These are phyloP conservation scores for Kwoniella pini DNA, from an alignment of 768 basidiomycete species.

Conservation along the genomic window DNA sequence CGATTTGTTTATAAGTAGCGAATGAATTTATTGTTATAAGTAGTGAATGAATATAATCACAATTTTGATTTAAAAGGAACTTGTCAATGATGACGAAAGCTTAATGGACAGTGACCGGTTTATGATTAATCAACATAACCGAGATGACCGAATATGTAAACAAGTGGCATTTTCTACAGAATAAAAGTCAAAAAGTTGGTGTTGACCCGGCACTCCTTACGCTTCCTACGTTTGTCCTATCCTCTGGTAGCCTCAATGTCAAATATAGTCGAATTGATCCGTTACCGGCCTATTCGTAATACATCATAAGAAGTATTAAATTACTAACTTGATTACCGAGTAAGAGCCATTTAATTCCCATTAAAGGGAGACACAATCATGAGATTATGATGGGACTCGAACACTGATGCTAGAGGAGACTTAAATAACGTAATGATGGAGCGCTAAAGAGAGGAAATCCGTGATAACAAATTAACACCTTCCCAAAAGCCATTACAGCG, in stretches of 20 bases:
- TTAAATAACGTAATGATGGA: constrained; percentile 33
- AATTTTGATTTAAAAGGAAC: neutral
- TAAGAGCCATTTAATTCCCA: constrained; percentile 22
- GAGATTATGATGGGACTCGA: constrained; percentile 48
- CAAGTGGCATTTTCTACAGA: too few relatives aligned
- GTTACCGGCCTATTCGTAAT: constrained; percentile 49
- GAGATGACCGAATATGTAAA: neutral
- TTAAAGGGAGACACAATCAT: constrained; percentile 21
- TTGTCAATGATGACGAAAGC: too few relatives aligned
- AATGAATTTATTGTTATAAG: too few relatives aligned
- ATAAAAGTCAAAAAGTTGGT: constrained; percentile 42
- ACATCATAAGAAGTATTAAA: constrained; percentile 11
- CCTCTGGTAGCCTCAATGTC: constrained; percentile 48
- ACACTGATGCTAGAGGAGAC: constrained; percentile 52
- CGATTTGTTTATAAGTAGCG: too few relatives aligned
- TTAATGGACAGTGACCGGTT: too few relatives aligned
- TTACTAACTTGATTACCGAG: constrained; percentile 49
- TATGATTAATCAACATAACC: neutral
- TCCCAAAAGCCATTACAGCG: constrained; percentile 50
- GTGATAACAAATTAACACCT: constrained; percentile 44
- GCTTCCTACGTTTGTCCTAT: constrained; percentile 47
- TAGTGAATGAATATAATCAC: neutral
- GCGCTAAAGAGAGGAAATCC: constrained; percentile 47
- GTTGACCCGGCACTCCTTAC: constrained; percentile 48
- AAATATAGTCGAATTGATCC: constrained; percentile 48